phyloP scores from a whole-genome alignment of 1,139 yeast species.

The Diutina ranongensis region DNA sequence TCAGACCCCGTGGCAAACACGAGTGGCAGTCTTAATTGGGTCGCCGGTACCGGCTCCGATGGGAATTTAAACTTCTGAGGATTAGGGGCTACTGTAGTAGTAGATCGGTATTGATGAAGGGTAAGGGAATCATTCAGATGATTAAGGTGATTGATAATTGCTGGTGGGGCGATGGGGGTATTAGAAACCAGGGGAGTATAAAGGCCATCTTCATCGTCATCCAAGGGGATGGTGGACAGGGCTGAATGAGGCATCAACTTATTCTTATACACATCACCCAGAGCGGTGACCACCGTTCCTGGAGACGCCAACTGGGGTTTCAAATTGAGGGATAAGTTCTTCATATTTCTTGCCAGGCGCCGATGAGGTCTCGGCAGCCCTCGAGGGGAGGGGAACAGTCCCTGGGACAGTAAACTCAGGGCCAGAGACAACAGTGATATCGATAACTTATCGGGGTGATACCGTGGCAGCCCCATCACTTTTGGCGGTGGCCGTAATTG shows the following conservation, averaged over 20 bases:
- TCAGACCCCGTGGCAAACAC: not conserved
- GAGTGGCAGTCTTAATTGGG: not conserved
- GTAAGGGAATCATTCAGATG: not conserved
- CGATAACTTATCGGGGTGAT: not conserved
- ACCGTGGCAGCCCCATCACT: conserved; percentile 3
- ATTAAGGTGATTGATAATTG: not conserved
- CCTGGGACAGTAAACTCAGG: not conserved
- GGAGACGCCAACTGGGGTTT: conserved; percentile 1
- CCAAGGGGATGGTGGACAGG: not conserved
- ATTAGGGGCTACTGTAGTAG: not conserved
- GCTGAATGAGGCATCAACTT: not conserved
- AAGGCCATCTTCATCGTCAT: not conserved
- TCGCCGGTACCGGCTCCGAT: not conserved
- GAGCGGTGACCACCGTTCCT: conserved; percentile 2
- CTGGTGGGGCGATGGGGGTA: not conserved
- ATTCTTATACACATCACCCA: not conserved
- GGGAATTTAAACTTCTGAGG: not conserved
- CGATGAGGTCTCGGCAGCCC: not conserved
- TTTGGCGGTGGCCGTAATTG: conserved; percentile 2
- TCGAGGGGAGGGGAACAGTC: not conserved
- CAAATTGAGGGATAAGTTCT: conserved; percentile 1
- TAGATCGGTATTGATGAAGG: not conserved
- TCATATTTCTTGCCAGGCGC: conserved; percentile 1
- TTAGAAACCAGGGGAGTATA: not conserved
- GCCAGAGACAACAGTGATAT: not conserved